A percentile compares a stretch with the other conserved stretches of the same genome.
phyloP scores from a whole-genome alignment of 768 basidiomycete species.

The Crucibulum laeve region DNA sequence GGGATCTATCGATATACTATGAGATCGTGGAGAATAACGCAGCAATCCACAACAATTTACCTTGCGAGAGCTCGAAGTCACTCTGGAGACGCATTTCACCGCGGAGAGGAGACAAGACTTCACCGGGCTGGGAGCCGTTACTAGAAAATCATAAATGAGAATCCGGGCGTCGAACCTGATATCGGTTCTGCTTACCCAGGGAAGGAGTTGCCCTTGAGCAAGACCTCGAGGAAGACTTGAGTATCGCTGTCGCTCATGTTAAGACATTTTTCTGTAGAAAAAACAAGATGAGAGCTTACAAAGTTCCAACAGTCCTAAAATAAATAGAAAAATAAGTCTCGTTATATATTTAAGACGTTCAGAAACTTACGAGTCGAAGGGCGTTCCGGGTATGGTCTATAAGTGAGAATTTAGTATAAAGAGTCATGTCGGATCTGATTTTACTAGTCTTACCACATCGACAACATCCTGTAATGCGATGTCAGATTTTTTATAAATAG shows the following conservation, averaged over 20 bases:
- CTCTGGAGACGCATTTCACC: slow-evolving; percentile 20
- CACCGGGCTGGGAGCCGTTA: slow-evolving; percentile 12
- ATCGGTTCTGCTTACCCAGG: slow-evolving; percentile 8
- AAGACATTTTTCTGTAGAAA: not conserved
- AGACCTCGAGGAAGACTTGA: slow-evolving; percentile 31
- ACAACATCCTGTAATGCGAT: slow-evolving; percentile 16
- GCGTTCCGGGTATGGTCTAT: slow-evolving; percentile 18
- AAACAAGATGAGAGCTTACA: slow-evolving; percentile 6
- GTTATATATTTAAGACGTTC: not conserved
- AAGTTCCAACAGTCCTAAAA: slow-evolving; percentile 19
- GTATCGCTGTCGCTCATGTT: slow-evolving; percentile 14
- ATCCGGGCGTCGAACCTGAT: not conserved
- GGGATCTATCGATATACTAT: no score
- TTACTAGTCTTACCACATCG: slow-evolving; percentile 8
- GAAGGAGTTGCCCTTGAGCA: slow-evolving; percentile 16
- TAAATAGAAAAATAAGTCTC: not conserved
- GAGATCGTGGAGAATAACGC: no score
- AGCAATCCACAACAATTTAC: no score
- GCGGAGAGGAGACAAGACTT: slow-evolving; percentile 16
- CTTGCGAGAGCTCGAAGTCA: slow-evolving; percentile 17
- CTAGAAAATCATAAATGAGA: slow-evolving; percentile 6
- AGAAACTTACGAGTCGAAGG: slow-evolving; percentile 28
- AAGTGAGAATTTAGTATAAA: not conserved
- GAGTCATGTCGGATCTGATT: not conserved
- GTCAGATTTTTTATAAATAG: not conserved